These are phyloP conservation scores for Mucor velutinosus DNA, from an alignment of 371 early-diverging fungal genomes.

Conservation along the genomic window DNA sequence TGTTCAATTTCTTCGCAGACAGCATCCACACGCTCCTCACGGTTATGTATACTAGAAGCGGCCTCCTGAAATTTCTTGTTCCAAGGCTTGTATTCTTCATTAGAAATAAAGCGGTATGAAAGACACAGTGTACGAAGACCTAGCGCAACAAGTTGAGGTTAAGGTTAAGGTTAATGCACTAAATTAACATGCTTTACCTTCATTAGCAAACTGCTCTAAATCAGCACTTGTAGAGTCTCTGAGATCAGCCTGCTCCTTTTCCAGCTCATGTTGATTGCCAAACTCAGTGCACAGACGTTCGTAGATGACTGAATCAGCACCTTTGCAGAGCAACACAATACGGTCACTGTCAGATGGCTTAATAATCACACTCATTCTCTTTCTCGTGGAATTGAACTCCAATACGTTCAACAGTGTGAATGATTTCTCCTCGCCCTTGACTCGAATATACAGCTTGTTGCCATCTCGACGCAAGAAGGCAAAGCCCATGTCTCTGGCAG, in stretches of 20 bases:
- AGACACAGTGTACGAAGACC: conserved; percentile 85
- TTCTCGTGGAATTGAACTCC: conserved; percentile 84
- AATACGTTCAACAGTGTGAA: conserved; percentile 73
- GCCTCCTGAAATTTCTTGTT: conserved; percentile 66
- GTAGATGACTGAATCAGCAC: conserved; percentile 93
- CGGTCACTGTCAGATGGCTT: conserved; percentile 66
- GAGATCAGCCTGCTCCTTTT: conserved; percentile 38
- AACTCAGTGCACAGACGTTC: conserved; percentile 68
- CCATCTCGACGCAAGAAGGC: conserved; percentile 72
- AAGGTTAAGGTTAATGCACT: background rate
- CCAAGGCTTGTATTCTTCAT: conserved; percentile 70
- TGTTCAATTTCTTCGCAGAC: conserved; percentile 76
- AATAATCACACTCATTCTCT: conserved; percentile 86
- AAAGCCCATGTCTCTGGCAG: conserved; percentile 91
- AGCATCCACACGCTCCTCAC: conserved; percentile 73
- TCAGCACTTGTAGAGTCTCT: conserved; percentile 27
- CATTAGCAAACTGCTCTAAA: conserved; percentile 82
- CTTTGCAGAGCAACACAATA: conserved; percentile 92
- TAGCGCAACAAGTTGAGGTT: background rate
- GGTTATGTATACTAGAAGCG: conserved; percentile 61
- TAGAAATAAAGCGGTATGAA: conserved; percentile 74
- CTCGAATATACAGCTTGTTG: conserved; percentile 63
- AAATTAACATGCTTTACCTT: conserved; percentile 39
- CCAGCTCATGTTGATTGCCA: conserved; percentile 33
- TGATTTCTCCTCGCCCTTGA: conserved; percentile 66